phyloP scores from a whole-genome alignment of 2,329 filamentous ascomycete genomes.

The Zymoseptoria passerinii region DNA sequence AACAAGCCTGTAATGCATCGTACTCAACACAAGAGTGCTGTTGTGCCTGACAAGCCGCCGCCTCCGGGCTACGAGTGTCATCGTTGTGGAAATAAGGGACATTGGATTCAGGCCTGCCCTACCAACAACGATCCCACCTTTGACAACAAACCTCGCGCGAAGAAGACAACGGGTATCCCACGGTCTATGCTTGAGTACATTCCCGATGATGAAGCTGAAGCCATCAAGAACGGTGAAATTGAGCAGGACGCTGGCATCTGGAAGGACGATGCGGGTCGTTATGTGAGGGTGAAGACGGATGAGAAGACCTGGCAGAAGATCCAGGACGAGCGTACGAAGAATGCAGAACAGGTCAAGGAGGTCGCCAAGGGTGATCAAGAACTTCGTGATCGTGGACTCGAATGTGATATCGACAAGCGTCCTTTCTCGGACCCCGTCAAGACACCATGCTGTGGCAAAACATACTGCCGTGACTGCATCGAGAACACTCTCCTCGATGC shows the following conservation, averaged over 20 bases:
- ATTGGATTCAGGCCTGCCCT: constrained; percentile 96
- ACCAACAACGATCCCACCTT: constrained; percentile 98
- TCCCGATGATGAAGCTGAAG: constrained; percentile 67
- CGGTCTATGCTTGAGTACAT: constrained; percentile 92
- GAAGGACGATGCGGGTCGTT: constrained; percentile 83
- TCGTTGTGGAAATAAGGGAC: constrained; percentile 88
- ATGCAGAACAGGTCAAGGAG: constrained; percentile 67
- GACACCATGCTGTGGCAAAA: constrained; percentile 96
- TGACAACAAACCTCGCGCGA: constrained; percentile 86
- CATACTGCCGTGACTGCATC: constrained; percentile 99
- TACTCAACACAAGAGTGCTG: constrained; percentile 52
- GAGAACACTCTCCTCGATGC: constrained; percentile 97
- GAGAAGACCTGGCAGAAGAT: constrained; percentile 95
- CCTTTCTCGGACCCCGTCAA: constrained; percentile 98
- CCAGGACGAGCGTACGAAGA: constrained; percentile 85
- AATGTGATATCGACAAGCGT: constrained; percentile 94
- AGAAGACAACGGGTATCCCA: constrained; percentile 93
- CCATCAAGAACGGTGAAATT: constrained; percentile 45
- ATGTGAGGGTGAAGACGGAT: constrained; percentile 92
- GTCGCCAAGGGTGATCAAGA: constrained; percentile 74
- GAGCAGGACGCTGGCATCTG: constrained; percentile 82
- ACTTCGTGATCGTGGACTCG: constrained; percentile 75
- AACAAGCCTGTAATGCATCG: constrained; percentile 47
- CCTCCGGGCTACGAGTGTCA: constrained; percentile 94
- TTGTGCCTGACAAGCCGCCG: constrained; percentile 85